Evolutionary conservation across 306 rosid species (phyloP), one percentile per base, ranked within the genome.

Genomic region (Lablab purpureus): DNA sequence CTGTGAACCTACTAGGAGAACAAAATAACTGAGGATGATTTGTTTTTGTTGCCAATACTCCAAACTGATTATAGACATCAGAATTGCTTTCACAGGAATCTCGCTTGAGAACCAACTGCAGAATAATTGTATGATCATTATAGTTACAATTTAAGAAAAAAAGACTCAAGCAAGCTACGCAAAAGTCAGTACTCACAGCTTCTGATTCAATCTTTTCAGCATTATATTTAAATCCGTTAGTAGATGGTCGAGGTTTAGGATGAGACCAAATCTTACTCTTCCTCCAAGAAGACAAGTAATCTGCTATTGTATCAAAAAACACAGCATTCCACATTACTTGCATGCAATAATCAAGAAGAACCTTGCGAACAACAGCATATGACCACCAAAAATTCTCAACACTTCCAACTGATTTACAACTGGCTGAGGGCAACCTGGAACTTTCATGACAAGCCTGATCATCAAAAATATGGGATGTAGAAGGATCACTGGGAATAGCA

Each of bases 281-380:
- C 79, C 98, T 88, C 96, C 99, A 91, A 60, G 86, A 62, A 86
- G 79, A 83, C 25, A 86, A 37, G 86, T 75, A 84, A 10, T 91
- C 97, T 10, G 84, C 84, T 63, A 95, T 65, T 25, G 84, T 65
- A 86, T 95, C 97, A 89, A 81, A 91, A 86, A 87, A 88, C 55
- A 91, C 92, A 47, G 98, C 94, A 87, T 95, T 95, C 99, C 98
- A 95, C 87, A 85, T 85, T 58, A 91, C 93, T 89, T 91, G 85
- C 89, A 85, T 81, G 90, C 93, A 93, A 83, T 84, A 84, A 81
- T 90, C 86, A 80, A 78, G 71, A 81, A 95, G 90, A 72, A 85
- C 82, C 85, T 75, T 83, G 34, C 99, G 86, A 66, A 95, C 89
- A 89, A 51, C 90, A 23, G 90, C 81, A 80, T 85, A 86, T 19